These are phyloP conservation scores for Gillenia trifoliata DNA, from an alignment of 306 rosid species.

Conservation along the genomic window DNA sequence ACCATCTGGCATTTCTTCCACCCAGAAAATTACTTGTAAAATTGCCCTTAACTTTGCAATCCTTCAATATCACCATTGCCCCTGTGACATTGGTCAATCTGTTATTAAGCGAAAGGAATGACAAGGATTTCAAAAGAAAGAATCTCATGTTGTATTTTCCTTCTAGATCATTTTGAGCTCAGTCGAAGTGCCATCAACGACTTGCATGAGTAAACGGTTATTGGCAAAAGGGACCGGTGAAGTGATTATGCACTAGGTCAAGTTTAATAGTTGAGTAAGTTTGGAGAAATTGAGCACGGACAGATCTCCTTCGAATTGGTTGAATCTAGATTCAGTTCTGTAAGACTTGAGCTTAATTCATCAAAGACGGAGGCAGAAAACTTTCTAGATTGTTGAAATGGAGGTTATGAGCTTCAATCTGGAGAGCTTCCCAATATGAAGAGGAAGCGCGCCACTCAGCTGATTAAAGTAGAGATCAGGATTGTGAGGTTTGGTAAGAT, in stretches of 20 bases:
- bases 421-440: background rate
- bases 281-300: background rate
- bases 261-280: background rate
- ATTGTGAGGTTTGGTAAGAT: background rate
- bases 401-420: background rate
- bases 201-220: background rate
- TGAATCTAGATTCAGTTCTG: background rate
- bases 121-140: background rate
- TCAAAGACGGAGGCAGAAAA: background rate
- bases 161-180: background rate
- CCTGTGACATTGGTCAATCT: background rate
- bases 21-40: background rate
- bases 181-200: background rate
- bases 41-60: background rate
- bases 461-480: background rate
- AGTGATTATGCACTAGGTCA: background rate
- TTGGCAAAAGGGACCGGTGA: background rate
- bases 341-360: slow-evolving; percentile 5
- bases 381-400: background rate
- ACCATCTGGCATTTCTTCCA: slow-evolving; percentile 2
- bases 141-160: background rate
- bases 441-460: background rate
- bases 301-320: background rate
- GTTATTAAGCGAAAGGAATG: background rate
- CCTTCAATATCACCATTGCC: background rate